A percentile compares a stretch with the other conserved stretches of the same genome.
phyloP scores from a whole-genome alignment of 164 flowering plant genomes.

The Tetrastigma voinierianum region DNA sequence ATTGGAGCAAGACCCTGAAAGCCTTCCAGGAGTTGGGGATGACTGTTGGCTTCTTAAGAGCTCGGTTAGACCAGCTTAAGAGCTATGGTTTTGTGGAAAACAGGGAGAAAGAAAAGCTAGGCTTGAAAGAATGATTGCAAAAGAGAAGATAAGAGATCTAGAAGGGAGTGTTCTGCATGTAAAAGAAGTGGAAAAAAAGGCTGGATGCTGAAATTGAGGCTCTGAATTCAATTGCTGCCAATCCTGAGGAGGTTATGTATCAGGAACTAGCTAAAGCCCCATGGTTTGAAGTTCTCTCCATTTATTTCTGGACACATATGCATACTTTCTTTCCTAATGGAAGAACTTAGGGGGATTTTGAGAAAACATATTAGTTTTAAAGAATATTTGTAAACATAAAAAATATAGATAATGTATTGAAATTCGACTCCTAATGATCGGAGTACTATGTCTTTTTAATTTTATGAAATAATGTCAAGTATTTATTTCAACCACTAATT shows the following conservation, averaged over 20 bases:
- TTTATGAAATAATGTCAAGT: too few relatives aligned
- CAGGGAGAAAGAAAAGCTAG: slow-evolving; percentile 13
- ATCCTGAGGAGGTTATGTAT: slow-evolving; percentile 25
- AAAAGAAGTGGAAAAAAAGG: slow-evolving; percentile 6
- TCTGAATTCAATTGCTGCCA: slow-evolving; percentile 6
- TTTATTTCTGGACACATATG: too few relatives aligned
- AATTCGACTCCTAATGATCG: too few relatives aligned
- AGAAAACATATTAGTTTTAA: too few relatives aligned
- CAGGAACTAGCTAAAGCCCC: slow-evolving; percentile 31
- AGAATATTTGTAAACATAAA: too few relatives aligned
- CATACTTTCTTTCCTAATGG: too few relatives aligned
- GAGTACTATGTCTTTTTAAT: too few relatives aligned
- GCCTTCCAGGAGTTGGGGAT: slow-evolving; percentile 40
- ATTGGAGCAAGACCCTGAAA: slow-evolving; percentile 39
- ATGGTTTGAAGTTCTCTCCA: slow-evolving; percentile 21
- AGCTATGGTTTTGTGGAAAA: slow-evolving; percentile 6
- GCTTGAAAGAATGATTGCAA: slow-evolving; percentile 1
- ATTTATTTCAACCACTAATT: too few relatives aligned
- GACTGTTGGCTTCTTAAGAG: slow-evolving; percentile 36
- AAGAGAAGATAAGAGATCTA: slow-evolving; percentile 15
- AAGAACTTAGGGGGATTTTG: too few relatives aligned
- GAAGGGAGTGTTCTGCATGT: slow-evolving; percentile 18
- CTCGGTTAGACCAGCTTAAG: slow-evolving; percentile 16
- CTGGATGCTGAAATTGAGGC: slow-evolving; percentile 26
- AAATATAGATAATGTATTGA: too few relatives aligned